A percentile compares a stretch with the other conserved stretches of the same genome.
Evolutionary conservation across 805 yeast genomes (phyloP).

Genomic region (Jamesozyma lodderae): DNA sequence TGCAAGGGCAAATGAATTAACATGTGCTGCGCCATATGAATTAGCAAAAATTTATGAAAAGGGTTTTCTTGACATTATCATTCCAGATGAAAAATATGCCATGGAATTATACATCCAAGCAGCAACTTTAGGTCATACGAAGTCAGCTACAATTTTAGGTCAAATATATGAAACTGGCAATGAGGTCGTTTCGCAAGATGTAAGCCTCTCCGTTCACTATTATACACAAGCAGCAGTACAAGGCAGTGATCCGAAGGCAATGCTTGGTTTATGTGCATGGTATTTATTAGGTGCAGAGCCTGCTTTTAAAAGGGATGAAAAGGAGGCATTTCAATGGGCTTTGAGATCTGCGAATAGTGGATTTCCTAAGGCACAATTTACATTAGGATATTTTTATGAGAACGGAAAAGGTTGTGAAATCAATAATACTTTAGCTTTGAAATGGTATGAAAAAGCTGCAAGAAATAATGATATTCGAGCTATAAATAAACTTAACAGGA

Average conservation of each 20-base stretch:
- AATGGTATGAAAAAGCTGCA: constrained; percentile 73
- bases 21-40: constrained; percentile 92
- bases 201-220: constrained; percentile 81
- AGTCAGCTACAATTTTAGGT: constrained; percentile 74
- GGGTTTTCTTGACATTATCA: constrained; percentile 81
- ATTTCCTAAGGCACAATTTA: constrained; percentile 73
- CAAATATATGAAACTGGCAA: constrained; percentile 72
- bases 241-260: constrained; percentile 72
- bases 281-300: constrained; percentile 86
- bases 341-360: constrained; percentile 70
- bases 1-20: constrained; percentile 71
- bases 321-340: constrained; percentile 94
- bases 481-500: constrained; percentile 26
- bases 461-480: constrained; percentile 49
- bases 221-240: constrained; percentile 83
- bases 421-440: constrained; percentile 47
- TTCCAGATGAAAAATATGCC: constrained; percentile 77
- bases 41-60: constrained; percentile 72
- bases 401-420: constrained; percentile 77
- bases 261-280: constrained; percentile 96
- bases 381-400: constrained; percentile 75
- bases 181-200: constrained; percentile 60
- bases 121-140: constrained; percentile 77
- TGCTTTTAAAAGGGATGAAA: constrained; percentile 64
- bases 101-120: constrained; percentile 79